Conservation (phyloP, 495 filamentous ascomycete species). For the Penicillium alfredii region DNA sequence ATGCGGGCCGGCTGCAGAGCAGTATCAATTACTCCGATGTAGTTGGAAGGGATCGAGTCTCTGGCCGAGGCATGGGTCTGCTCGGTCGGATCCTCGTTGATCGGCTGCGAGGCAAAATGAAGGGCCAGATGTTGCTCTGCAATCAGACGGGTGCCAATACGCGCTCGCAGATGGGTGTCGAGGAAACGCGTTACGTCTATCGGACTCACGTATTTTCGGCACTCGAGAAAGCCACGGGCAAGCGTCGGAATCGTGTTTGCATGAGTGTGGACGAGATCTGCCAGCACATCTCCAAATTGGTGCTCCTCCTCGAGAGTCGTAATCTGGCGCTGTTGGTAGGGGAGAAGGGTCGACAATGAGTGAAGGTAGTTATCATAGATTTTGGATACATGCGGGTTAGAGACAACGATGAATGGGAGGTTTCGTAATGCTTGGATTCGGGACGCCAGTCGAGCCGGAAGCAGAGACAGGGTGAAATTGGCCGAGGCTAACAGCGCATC, state of each 20-base stretch:
- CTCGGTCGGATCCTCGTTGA: conserved; percentile 39
- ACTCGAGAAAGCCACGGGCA: conserved; percentile 87
- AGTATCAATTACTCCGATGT: conserved; percentile 97
- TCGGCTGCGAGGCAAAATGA: conserved; percentile 74
- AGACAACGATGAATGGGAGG: conserved; percentile 94
- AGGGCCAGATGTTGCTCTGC: conserved; percentile 96
- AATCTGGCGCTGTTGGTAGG: conserved; percentile 72
- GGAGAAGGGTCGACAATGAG: conserved; percentile 80
- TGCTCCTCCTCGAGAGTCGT: conserved; percentile 81
- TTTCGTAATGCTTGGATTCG: conserved; percentile 88
- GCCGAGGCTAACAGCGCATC: conserved; percentile 78
- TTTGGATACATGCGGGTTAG: conserved; percentile 82
- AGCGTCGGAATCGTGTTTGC: conserved; percentile 89
- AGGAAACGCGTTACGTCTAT: conserved; percentile 81
- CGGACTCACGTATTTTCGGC: conserved; percentile 75
- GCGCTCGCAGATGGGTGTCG: conserved; percentile 86
- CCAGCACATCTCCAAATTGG: conserved; percentile 82
- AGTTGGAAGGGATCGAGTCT: conserved; percentile 55
- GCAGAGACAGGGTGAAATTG: conserved; percentile 88
- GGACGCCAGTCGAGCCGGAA: conserved; percentile 89
- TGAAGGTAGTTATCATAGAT: conserved; percentile 96
- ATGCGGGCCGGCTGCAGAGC: conserved; percentile 74
- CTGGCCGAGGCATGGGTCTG: conserved; percentile 15
- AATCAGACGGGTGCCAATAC: conserved; percentile 90
- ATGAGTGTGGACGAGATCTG: conserved; percentile 89